Conservation (phyloP, 257 asterid genomes). For the Ilex asprella region DNA sequence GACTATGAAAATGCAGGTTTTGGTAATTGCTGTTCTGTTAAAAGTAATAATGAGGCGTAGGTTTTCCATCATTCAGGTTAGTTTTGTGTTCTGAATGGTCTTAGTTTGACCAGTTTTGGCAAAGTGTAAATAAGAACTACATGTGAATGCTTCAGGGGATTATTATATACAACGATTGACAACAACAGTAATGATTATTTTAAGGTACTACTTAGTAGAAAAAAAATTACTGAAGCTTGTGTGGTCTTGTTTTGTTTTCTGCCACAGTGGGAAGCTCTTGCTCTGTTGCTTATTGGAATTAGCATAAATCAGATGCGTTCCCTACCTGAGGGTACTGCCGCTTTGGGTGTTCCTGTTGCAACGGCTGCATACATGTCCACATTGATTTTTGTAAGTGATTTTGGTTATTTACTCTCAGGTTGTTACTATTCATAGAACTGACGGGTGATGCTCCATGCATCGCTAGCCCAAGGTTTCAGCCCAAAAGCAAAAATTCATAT, state of each 20-base stretch:
- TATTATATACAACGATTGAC: no score
- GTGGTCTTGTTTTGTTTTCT: not conserved
- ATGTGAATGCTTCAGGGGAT: not conserved
- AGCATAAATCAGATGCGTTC: slow-evolving; percentile 89
- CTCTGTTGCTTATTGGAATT: slow-evolving; percentile 92
- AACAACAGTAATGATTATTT: no score
- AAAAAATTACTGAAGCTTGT: no score
- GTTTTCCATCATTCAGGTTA: slow-evolving; percentile 91
- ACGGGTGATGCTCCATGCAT: not conserved
- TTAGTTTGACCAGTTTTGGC: slow-evolving; percentile 5
- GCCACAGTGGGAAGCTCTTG: slow-evolving; percentile 99
- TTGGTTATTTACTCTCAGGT: slow-evolving; percentile 7
- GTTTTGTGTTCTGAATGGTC: slow-evolving; percentile 9
- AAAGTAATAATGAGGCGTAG: slow-evolving; percentile 84
- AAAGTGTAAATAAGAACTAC: not conserved
- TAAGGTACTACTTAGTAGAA: no score
- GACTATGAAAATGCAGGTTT: slow-evolving; percentile 51
- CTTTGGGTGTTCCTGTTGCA: slow-evolving; percentile 84
- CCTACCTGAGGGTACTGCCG: slow-evolving; percentile 66
- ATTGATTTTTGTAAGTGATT: slow-evolving; percentile 81
- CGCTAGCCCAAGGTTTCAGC: no score
- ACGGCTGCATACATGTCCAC: slow-evolving; percentile 82
- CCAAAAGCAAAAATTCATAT: not conserved
- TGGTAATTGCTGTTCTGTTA: slow-evolving; percentile 90
- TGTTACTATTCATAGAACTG: slow-evolving; percentile 7